phyloP scores from a whole-genome alignment of 1,284 basidiomycete genomes.

The Pyrrhoderma lamaoense region DNA sequence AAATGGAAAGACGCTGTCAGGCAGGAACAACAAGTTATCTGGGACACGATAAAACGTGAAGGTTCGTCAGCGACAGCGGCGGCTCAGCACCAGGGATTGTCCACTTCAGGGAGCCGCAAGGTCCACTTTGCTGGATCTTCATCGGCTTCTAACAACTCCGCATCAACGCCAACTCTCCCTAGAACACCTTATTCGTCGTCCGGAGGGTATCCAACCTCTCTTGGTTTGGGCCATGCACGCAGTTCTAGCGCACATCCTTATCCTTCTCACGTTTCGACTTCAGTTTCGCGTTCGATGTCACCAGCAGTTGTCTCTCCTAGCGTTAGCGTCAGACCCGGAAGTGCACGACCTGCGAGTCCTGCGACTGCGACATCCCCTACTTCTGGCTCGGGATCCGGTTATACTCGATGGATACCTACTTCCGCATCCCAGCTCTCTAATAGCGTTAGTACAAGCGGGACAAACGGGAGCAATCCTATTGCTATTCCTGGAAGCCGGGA shows the following conservation, averaged over 20 bases:
- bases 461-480: slow-evolving; percentile 6
- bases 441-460: neutral
- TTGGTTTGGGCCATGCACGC: neutral
- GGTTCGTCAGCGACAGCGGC: slow-evolving; percentile 1
- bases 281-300: slow-evolving; percentile 9
- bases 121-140: slow-evolving; percentile 10
- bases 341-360: slow-evolving; percentile 15
- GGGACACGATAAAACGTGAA: slow-evolving; percentile 9
- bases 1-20: slow-evolving; percentile 10
- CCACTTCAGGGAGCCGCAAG: slow-evolving; percentile 7
- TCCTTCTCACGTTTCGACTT: neutral
- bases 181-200: slow-evolving; percentile 9
- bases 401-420: slow-evolving; percentile 12
- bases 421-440: neutral
- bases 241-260: slow-evolving; percentile 5
- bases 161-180: slow-evolving; percentile 6
- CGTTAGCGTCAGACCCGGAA: slow-evolving; percentile 3
- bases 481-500: slow-evolving; percentile 4
- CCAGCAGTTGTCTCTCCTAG: slow-evolving; percentile 4
- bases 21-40: slow-evolving; percentile 15
- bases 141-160: neutral
- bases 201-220: neutral
- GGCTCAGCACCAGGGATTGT: neutral
- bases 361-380: neutral
- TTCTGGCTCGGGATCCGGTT: neutral